Base-by-base conservation (phyloP, 805 yeast genomes). In the Kodamaea nitidulidarum region DNA sequence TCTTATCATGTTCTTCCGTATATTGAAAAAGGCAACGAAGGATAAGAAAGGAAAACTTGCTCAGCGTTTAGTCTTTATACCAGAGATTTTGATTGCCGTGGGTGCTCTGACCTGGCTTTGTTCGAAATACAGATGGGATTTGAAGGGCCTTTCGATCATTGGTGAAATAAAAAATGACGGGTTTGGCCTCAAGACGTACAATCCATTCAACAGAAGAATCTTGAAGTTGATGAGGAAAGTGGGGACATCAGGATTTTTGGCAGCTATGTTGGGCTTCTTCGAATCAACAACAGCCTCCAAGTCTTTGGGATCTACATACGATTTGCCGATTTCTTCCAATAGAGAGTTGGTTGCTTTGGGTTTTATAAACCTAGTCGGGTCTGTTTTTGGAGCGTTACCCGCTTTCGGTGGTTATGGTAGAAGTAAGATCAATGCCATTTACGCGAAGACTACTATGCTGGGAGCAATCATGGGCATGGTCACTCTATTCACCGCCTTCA, bases 331-430 rank as follows among this genome's bases (percentile, higher is more conserved):
- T 8, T 85, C 95, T 0, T 78, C 95, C 12, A 90, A 93, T 58
- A 75, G 97, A 44, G 98, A 91, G 56, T 65, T 91, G 30, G 90
- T 93, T 4, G 97, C 97, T 0, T 66, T 91, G 21, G 98, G 98
- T 1, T 61, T 75, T 10, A 78, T 84, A 40, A 91, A 90, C 49
- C 43, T 88, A 2, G 61, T 73, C 0, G 80, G 81, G 0, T 74
- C 87, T 3, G 57, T 78, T 39, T 84, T 86, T 31, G 78, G 77
- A 2, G 84, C 88, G 0, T 65, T 91, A 11, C 97, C 98, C 0
- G 78, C 95, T 0, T 90, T 90, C 70, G 98, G 98, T 7, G 98
- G 98, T 0, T 91, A 90, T 55, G 98, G 96, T 2, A 74, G 98
- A 52, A 84, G 95, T 12, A 88, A 85, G 52, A 81, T 91, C 42